Conservation (phyloP, 495 filamentous ascomycete species). For the Annulohypoxylon maeteangense region DNA sequence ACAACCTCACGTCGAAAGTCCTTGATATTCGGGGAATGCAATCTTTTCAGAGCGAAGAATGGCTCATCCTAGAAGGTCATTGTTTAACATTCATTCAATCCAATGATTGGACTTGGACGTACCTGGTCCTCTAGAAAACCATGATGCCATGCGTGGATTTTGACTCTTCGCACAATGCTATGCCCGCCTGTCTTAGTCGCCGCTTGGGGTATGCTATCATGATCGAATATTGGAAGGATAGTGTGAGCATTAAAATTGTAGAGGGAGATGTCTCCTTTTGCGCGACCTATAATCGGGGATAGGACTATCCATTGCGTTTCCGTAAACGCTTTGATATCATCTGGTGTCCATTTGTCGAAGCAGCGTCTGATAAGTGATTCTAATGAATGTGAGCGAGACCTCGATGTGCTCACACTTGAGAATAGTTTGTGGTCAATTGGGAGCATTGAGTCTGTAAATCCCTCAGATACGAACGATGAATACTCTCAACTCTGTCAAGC, state of each 20-base stretch:
- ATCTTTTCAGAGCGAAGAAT: constrained; percentile 25
- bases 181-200: constrained; percentile 8
- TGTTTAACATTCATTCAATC: background rate
- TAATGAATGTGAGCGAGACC: background rate
- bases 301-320: constrained; percentile 27
- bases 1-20: constrained; percentile 33
- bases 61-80: constrained; percentile 2
- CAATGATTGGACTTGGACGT: background rate
- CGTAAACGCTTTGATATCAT: constrained; percentile 20
- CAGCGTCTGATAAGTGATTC: background rate
- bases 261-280: constrained; percentile 7
- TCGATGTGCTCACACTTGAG: background rate
- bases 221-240: constrained; percentile 12
- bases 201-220: background rate
- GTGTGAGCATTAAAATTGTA: constrained; percentile 9
- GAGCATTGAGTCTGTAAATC: constrained; percentile 24
- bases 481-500: constrained; percentile 14
- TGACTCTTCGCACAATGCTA: constrained; percentile 21
- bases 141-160: constrained; percentile 29
- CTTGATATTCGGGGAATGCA: constrained; percentile 3
- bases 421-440: constrained; percentile 20
- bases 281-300: constrained; percentile 14
- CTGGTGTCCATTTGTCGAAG: constrained; percentile 19
- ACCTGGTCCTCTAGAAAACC: constrained; percentile 13
- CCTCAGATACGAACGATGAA: constrained; percentile 20